phyloP scores from a whole-genome alignment of 805 yeast genomes.

The Komagataella phaffii region DNA sequence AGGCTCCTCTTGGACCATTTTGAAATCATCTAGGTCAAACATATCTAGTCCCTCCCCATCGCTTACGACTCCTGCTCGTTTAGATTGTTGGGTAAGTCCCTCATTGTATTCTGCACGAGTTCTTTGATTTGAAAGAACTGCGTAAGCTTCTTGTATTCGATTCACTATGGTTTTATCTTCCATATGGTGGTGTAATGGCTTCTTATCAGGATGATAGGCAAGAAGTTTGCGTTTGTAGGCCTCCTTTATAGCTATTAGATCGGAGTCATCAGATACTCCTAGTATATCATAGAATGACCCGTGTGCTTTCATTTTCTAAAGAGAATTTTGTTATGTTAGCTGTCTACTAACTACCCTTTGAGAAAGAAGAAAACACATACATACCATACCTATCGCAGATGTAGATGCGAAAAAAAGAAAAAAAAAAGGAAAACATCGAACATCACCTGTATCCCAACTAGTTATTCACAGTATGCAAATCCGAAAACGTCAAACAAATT shows the following conservation, averaged over 20 bases:
- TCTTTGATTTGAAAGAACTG: conserved; percentile 28
- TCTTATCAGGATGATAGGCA: conserved; percentile 70
- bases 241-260: conserved; percentile 28
- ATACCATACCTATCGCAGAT: no score
- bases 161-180: conserved; percentile 15
- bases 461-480: no score
- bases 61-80: conserved; percentile 11
- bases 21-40: conserved; percentile 51
- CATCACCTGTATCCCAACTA: no score
- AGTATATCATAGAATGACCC: conserved; percentile 41
- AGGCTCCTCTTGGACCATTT: conserved; percentile 16
- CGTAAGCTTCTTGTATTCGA: conserved; percentile 51
- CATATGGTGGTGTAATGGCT: conserved; percentile 7
- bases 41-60: conserved; percentile 61
- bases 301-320: not conserved
- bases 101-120: conserved; percentile 39
- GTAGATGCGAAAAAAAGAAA: no score
- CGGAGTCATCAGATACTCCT: conserved; percentile 29
- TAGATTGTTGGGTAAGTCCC: conserved; percentile 18
- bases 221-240: conserved; percentile 57
- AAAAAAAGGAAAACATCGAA: no score
- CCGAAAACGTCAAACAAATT: no score
- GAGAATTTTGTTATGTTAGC: not conserved
- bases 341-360: no score
- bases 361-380: no score